Evolutionary conservation across 2,329 filamentous ascomycete genomes (phyloP), one percentile per base, ranked within the genome.

Genomic region (Chaetoscypha palmicola): DNA sequence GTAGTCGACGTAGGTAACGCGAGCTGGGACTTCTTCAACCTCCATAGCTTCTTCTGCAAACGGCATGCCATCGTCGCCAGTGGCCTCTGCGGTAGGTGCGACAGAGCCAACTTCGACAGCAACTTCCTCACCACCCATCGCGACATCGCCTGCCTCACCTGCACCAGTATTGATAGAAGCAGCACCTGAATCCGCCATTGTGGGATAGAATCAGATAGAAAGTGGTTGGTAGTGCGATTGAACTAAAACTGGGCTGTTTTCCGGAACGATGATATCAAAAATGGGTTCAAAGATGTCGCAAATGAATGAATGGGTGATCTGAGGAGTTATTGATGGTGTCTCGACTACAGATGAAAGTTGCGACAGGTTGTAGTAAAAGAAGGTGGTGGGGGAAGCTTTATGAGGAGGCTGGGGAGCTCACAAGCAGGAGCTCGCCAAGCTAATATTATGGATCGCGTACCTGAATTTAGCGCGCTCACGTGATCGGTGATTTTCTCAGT

Each of bases 1-100:
- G 56, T 83, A 85, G 57, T 68, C 72, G 38, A 73, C 63, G 54
- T 78, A 81, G 12, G 58, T 60, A 10, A 53, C 45, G 16, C 59
- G 46, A 10, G 46, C 45, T 0, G 53, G 50, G 2, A 24, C 24
- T 12, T 48, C 53, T 36, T 52, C 45, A 12, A 40, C 34, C 14
- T 50, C 54, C 43, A 55, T 47, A 11, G 43, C 32, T 28, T 55
- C 55, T 24, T 51, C 53, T 33, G 46, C 43, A 30, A 55, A 53
- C 14, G 51, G 45, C 5, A 56, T 38, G n/a, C 19, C 48, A 24
- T 47, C 54, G 21, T 51, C 49, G 32, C 42, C 43, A 5, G 45
- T 48, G 2, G 9, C 23, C 8, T 42, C 45, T 5, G 40, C 33
- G 12, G 43, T 45, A 32, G 41, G 19, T n/a, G 45, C 48, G n/a